Evolutionary conservation across 1,284 basidiomycete species (phyloP).

Genomic region (Leccinum glutinopallens): DNA sequence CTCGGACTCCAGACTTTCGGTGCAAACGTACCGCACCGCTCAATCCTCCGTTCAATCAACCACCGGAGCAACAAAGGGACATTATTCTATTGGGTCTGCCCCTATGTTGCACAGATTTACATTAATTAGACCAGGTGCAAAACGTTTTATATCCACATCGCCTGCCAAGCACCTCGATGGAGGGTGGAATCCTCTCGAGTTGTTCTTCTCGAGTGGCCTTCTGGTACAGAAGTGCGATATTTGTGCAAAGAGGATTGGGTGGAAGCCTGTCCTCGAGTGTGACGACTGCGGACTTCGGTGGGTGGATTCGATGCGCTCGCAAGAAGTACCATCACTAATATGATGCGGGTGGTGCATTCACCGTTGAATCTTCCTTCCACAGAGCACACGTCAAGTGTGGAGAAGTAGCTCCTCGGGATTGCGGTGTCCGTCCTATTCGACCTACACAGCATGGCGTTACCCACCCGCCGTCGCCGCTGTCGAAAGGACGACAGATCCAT

Average conservation of each 20-base stretch:
- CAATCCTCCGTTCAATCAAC: slow-evolving; percentile 55
- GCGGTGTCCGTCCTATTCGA: slow-evolving; percentile 54
- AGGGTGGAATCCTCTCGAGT: slow-evolving; percentile 74
- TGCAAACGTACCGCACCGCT: slow-evolving; percentile 71
- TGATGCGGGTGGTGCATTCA: slow-evolving; percentile 13
- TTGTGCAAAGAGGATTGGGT: slow-evolving; percentile 79
- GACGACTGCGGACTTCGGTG: slow-evolving; percentile 68
- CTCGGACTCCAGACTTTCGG: slow-evolving; percentile 55
- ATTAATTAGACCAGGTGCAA: slow-evolving; percentile 74
- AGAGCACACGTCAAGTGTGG: slow-evolving; percentile 85
- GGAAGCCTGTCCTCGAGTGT: slow-evolving; percentile 84
- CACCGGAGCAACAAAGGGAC: slow-evolving; percentile 70
- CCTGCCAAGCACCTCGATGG: slow-evolving; percentile 38
- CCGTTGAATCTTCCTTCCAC: slow-evolving; percentile 21
- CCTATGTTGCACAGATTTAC: slow-evolving; percentile 83
- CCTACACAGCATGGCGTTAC: slow-evolving; percentile 34
- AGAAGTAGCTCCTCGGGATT: slow-evolving; percentile 76
- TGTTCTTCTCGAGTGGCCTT: slow-evolving; percentile 71
- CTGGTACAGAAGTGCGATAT: slow-evolving; percentile 79
- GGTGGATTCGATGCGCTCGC: slow-evolving; percentile 21
- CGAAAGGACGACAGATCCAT: slow-evolving; percentile 31
- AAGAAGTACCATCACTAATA: slow-evolving; percentile 22
- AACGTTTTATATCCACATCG: slow-evolving; percentile 41
- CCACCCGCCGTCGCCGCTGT: slow-evolving; percentile 30
- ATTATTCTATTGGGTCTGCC: slow-evolving; percentile 60